Evolutionary conservation across 495 filamentous ascomycete species (phyloP).

Genomic region (Penicillium ucsense): DNA sequence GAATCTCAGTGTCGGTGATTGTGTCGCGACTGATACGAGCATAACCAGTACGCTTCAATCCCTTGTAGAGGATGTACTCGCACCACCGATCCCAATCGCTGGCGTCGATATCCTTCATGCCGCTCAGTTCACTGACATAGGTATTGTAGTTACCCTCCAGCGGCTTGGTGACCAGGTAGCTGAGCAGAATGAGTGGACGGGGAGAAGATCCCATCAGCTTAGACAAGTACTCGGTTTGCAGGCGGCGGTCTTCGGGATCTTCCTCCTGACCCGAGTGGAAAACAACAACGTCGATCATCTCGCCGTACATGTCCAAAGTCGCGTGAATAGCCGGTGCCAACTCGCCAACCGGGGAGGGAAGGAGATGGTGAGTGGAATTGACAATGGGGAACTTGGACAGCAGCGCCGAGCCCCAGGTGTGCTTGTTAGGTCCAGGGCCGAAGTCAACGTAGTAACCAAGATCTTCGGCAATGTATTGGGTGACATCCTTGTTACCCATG

Average conservation of each 20-base stretch:
- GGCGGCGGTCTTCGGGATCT: slow-evolving; percentile 83
- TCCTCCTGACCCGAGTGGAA: slow-evolving; percentile 99
- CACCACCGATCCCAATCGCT: slow-evolving; percentile 98
- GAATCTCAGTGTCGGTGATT: slow-evolving; percentile 96
- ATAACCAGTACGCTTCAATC: slow-evolving; percentile 76
- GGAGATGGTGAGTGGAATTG: slow-evolving; percentile 91
- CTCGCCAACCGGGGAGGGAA: slow-evolving; percentile 89
- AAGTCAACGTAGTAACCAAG: slow-evolving; percentile 98
- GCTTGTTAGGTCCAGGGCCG: slow-evolving; percentile 95
- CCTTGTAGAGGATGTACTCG: slow-evolving; percentile 96
- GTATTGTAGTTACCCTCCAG: slow-evolving; percentile 93
- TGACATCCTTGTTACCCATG: slow-evolving; percentile 98
- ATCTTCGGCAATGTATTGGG: slow-evolving; percentile 91
- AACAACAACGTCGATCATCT: slow-evolving; percentile 85
- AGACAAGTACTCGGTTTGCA: slow-evolving; percentile 81
- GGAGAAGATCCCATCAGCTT: slow-evolving; percentile 76
- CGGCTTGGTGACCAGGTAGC: slow-evolving; percentile 87
- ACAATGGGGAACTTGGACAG: slow-evolving; percentile 97
- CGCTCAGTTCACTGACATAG: slow-evolving; percentile 75
- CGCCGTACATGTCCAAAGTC: slow-evolving; percentile 85
- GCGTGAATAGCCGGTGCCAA: slow-evolving; percentile 94
- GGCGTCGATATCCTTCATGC: slow-evolving; percentile 93
- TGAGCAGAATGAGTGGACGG: slow-evolving; percentile 76
- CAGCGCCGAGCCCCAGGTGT: slow-evolving; percentile 92
- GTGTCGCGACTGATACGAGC: slow-evolving; percentile 79